Base-by-base conservation (phyloP, 352 stramenopile species). In the Pythium dissotocum region DNA sequence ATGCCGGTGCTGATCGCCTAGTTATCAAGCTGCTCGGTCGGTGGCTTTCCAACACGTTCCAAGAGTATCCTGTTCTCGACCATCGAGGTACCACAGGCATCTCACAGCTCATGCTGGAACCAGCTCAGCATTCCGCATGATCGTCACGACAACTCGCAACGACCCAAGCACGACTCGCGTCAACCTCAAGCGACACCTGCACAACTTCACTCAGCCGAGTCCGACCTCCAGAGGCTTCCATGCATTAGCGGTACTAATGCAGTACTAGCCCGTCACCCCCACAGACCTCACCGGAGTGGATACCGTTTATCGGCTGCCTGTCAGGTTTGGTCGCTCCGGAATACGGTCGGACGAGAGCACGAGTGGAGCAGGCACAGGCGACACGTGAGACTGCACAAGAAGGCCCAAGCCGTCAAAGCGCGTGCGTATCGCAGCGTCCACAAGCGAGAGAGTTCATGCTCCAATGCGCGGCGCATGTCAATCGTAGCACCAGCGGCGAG, bases 51-150 rank as follows among this genome's bases (percentile, higher is more conserved):
- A 68, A 68, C 30, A 21, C 32, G 10, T 63, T 68, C 12, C 42
- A 62, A 21, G 42, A 36, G n/a, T 68, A 68, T 30, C 62, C 62
- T n/a, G 52, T 68, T 1, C 52, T 67, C 21, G 48, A 54, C 21
- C 48, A 54, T 16, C 48, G 30, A 18, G 52, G 26, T 6, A 40
- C 52, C 8, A 24, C 24, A 6, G 24, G 26, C n/a, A 30, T 55
- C n/a, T 33, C 48, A 6, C n/a, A 58, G 26, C 14, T 58, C 9
- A 40, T 24, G 24, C 2, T n/a, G 30, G 10, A 26, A 36, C 24
- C 6, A 24, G 30, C 14, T 33, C n/a, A n/a, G n/a, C n/a, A n/a
- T n/a, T n/a, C n/a, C 49, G n/a, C 13, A 32, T 24, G 24, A 56
- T 18, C 44, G 44, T 12, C 44, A 14, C 18, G 49, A 40, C 26